Base-by-base conservation (phyloP, 371 early-diverging fungal genomes). In the Cokeromyces recurvatus region DNA sequence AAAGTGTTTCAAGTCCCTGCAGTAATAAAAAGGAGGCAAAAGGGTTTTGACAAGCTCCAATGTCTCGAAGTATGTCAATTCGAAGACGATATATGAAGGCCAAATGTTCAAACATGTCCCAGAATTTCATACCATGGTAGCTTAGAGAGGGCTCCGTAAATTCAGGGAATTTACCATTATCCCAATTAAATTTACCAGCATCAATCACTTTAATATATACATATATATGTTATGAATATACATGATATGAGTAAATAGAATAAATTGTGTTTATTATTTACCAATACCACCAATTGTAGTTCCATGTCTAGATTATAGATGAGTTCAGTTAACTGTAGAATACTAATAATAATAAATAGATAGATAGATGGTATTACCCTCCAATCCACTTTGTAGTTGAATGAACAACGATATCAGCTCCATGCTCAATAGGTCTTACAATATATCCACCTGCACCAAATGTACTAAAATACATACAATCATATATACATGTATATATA, bases 361-460 rank as follows among this genome's bases (percentile, higher is more conserved):
- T n/a, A n/a, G n/a, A n/a, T n/a, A n/a, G n/a, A n/a, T n/a, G n/a
- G n/a, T n/a, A 24, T 37, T 46, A 35, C 37, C 38, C 38, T 16
- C 45, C 40, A 39, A 89, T 86, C 92, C 94, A 93, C 68, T 91
- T 92, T 29, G 92, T 92, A 7, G 92, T 87, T 23, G 89, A 88
- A 45, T 85, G 85, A 9, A 87, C 82, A 44, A 93, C 82, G 59
- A 93, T 91, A 66, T 93, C 91, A 16, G 94, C 94, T 43, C 91
- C 92, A 57, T 90, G 84, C 16, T 87, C 84, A 51, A 93, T 82
- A 11, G 94, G 94, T 11, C 76, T 79, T 29, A 75, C 71, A 31
- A 91, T 69, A 64, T 86, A 92, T n/a, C 91, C 93, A 43, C 87
- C 92, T 48, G 86, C 85, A 51, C 92, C 94, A 57, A 93, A 92